Percentiles rank a stretch among this genome's conserved stretches.
These are phyloP conservation scores for Zea mays DNA, from an alignment of 176 grass and related monocot species.

Conservation along the genomic window DNA sequence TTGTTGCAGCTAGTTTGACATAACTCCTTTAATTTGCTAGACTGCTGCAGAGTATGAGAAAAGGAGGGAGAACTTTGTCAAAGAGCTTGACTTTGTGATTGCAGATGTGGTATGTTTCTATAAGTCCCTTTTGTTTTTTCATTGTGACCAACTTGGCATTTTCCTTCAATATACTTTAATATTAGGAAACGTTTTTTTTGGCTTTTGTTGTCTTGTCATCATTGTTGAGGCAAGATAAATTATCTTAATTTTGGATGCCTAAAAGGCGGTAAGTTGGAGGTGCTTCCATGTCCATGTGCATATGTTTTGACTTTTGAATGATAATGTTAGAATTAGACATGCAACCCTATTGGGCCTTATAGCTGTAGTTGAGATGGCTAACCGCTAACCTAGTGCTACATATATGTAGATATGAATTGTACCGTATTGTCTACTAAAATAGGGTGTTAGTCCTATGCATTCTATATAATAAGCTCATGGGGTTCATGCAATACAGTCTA, in stretches of 20 bases:
- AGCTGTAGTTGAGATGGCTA: too few relatives aligned
- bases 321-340: too few relatives aligned
- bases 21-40: conserved; percentile 47
- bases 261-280: neutral
- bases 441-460: too few relatives aligned
- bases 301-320: too few relatives aligned
- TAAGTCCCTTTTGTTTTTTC: conserved; percentile 20
- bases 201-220: neutral
- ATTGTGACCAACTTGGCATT: neutral
- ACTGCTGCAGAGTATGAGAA: conserved; percentile 85
- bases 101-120: conserved; percentile 79
- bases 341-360: too few relatives aligned
- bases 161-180: conserved; percentile 14
- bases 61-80: conserved; percentile 87
- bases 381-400: too few relatives aligned
- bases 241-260: neutral
- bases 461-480: neutral
- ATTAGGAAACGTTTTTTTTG: neutral
- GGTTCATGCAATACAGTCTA: too few relatives aligned
- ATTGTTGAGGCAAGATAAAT: conserved; percentile 14
- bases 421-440: too few relatives aligned
- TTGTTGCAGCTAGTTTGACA: conserved; percentile 30
- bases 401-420: too few relatives aligned
- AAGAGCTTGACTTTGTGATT: conserved; percentile 96
- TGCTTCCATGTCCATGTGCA: neutral